Percentiles rank a stretch among this genome's conserved stretches.
Evolutionary conservation across 192 early-diverging fungal species (phyloP).

Genomic region (Dispira simplex): DNA sequence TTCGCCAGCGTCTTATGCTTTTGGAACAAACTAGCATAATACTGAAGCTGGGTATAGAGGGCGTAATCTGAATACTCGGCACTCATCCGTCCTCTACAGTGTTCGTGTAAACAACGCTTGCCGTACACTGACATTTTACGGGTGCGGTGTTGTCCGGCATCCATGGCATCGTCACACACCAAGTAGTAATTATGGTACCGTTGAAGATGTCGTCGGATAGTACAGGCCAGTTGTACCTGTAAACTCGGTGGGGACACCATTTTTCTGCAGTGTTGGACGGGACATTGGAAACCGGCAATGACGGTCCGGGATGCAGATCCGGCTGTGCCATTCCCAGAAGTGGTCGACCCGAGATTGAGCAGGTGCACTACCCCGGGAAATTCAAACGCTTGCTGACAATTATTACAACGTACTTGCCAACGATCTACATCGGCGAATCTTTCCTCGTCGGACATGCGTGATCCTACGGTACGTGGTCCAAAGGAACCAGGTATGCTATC

Average conservation of each 20-base stretch:
- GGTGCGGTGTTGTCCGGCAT: slow-evolving; percentile 34
- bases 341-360: not conserved
- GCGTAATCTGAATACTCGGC: slow-evolving; percentile 55
- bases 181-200: slow-evolving; percentile 59
- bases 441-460: slow-evolving; percentile 54
- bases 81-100: slow-evolving; percentile 51
- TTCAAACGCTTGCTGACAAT: slow-evolving; percentile 33
- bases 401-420: slow-evolving; percentile 39
- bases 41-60: slow-evolving; percentile 74
- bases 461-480: slow-evolving; percentile 56
- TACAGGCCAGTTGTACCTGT: slow-evolving; percentile 39
- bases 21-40: slow-evolving; percentile 56
- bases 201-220: slow-evolving; percentile 49
- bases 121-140: slow-evolving; percentile 54
- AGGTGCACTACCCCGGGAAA: slow-evolving; percentile 23
- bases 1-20: slow-evolving; percentile 20
- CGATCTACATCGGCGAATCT: slow-evolving; percentile 58
- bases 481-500: slow-evolving; percentile 19
- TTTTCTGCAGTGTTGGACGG: slow-evolving; percentile 28
- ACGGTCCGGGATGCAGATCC: not conserved
- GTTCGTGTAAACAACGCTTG: slow-evolving; percentile 40
- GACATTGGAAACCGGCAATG: slow-evolving; percentile 30
- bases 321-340: not conserved
- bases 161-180: slow-evolving; percentile 68
- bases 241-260: slow-evolving; percentile 30